Conservation (phyloP, 1,284 basidiomycete genomes). For the Boletus sp. region DNA sequence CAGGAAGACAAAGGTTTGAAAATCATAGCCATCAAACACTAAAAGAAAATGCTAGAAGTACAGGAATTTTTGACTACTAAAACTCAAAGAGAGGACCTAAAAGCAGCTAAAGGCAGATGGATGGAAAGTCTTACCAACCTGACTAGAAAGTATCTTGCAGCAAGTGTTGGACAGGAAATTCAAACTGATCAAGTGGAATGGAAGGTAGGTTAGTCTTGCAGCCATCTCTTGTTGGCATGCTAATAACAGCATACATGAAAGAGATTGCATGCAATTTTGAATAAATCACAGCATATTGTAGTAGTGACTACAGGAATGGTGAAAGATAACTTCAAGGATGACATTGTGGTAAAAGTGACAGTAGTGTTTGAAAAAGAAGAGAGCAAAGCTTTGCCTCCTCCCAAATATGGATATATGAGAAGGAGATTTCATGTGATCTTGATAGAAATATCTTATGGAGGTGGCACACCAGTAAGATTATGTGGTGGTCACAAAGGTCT, state of each 20-base stretch:
- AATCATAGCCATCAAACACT: too few relatives aligned
- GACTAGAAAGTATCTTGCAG: background rate
- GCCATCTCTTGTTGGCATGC: too few relatives aligned
- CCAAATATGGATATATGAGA: background rate
- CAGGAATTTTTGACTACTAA: too few relatives aligned
- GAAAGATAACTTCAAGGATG: background rate
- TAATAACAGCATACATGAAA: too few relatives aligned
- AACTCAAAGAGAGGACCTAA: background rate
- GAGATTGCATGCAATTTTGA: background rate
- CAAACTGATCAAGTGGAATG: constrained; percentile 1
- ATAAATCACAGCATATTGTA: background rate
- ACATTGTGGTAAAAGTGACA: background rate
- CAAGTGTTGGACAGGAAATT: background rate
- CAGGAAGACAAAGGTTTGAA: too few relatives aligned
- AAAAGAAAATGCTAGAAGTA: too few relatives aligned
- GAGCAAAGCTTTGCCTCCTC: background rate
- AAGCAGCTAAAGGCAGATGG: background rate
- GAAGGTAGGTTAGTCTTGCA: background rate
- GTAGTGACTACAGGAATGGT: background rate
- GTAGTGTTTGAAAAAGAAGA: background rate
- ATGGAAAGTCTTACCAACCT: background rate
- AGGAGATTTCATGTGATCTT: constrained; percentile 4
- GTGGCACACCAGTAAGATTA: constrained; percentile 4
- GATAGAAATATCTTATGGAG: constrained; percentile 10
- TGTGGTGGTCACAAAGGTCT: too few relatives aligned